Evolutionary conservation across 78 protist species (phyloP), one percentile per base, ranked within the genome.

Genomic region (Dictyostelium firmibasis): DNA sequence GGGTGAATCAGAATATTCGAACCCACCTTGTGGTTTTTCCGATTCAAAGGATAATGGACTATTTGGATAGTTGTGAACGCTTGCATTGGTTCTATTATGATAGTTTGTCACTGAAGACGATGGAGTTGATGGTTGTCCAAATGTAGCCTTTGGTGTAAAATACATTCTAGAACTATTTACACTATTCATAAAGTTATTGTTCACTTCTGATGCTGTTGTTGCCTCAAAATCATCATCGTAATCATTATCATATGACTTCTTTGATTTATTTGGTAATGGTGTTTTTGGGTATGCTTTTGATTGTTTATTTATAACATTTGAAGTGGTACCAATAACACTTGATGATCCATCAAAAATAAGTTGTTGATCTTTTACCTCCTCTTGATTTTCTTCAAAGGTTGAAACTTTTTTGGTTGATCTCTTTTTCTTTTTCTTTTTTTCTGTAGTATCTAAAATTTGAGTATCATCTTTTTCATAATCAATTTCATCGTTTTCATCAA

Each of bases 231-330:
- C 79, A 29, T 72, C 78, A 14, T n/a, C 16, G 11, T 33, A 41
- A 16, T 72, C 43, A 13, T 13, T 1, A 70, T 70, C 41, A 31
- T 70, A 31, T n/a, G 75, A 67, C 10, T 27, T 67, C 36, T 72
- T 72, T 16, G 35, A 33, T 72, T 72, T 72, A 72, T 77, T 81
- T 38, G 85, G 85, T 35, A 81, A 47, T 47, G 85, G 85, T 29
- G 85, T 81, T 47, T 81, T 81, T n/a, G 85, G 85, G 27, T 81
- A 81, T 6, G 72, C 25, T 47, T 81, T 81, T 27, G 62, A 35
- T 29, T 38, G 31, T 81, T 81, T 81, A 29, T n/a, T 81, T 9
- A 64, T 10, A 81, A 81, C 69, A 47, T 38, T 47, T 25, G 85
- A 47, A 29, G 67, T 81, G 6, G 85, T 81, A 20, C 72, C 69